Conservation (phyloP, 176 grass and related monocot species). For the Aegilops bicornis region DNA sequence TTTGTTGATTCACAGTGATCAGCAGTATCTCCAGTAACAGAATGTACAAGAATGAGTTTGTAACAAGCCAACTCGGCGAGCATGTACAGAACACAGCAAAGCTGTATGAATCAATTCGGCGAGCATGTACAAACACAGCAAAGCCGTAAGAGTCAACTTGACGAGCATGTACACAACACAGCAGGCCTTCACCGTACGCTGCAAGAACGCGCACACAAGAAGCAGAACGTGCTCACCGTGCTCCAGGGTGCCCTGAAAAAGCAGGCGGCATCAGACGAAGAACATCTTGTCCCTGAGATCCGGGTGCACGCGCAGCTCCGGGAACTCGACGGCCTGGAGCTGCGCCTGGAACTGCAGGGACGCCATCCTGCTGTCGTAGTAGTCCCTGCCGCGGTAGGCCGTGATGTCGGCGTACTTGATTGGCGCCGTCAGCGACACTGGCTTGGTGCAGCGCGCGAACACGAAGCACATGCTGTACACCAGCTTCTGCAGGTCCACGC, state of each 20-base stretch:
- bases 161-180: no score
- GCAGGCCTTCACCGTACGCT: background rate
- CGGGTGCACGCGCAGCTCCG: slow-evolving; percentile 36
- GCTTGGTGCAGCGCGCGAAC: slow-evolving; percentile 65
- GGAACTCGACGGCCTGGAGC: background rate
- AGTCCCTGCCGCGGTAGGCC: slow-evolving; percentile 48
- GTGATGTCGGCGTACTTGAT: slow-evolving; percentile 56
- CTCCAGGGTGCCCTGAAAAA: background rate
- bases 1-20: background rate
- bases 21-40: background rate
- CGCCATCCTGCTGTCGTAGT: slow-evolving; percentile 37
- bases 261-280: slow-evolving; percentile 40
- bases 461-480: slow-evolving; percentile 57
- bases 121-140: background rate
- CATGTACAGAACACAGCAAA: background rate
- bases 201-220: background rate
- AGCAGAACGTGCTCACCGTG: background rate
- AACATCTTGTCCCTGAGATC: slow-evolving; percentile 49
- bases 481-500: slow-evolving; percentile 56
- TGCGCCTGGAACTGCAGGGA: background rate
- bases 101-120: background rate
- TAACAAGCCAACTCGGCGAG: background rate
- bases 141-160: background rate
- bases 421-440: slow-evolving; percentile 54
- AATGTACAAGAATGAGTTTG: background rate